These are phyloP conservation scores for Tagetes patula DNA, from an alignment of 129 eudicot species.

Conservation along the genomic window DNA sequence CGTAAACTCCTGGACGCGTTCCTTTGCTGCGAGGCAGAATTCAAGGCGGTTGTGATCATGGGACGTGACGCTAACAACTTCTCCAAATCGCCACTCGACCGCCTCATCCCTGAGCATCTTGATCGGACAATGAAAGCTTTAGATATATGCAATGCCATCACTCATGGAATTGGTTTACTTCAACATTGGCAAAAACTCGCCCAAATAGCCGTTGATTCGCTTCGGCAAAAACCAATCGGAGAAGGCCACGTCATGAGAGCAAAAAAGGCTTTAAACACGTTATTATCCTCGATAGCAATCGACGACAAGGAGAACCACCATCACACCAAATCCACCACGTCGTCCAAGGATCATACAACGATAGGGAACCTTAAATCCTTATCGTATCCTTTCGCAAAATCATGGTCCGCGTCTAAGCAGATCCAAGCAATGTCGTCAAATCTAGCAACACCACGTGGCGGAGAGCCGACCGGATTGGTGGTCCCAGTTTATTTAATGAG, in stretches of 20 bases:
- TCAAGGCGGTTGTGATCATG: slow-evolving; percentile 66
- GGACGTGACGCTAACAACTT: slow-evolving; percentile 65
- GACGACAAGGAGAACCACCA: slow-evolving; percentile 60
- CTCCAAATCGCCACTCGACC: slow-evolving; percentile 75
- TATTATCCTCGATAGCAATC: slow-evolving; percentile 51
- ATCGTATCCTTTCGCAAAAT: slow-evolving; percentile 50
- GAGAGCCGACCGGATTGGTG: slow-evolving; percentile 64
- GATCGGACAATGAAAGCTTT: slow-evolving; percentile 74
- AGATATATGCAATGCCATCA: slow-evolving; percentile 75
- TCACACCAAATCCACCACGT: slow-evolving; percentile 12
- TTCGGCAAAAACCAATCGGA: slow-evolving; percentile 57
- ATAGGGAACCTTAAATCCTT: slow-evolving; percentile 41
- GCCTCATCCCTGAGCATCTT: slow-evolving; percentile 64
- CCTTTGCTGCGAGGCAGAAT: slow-evolving; percentile 77
- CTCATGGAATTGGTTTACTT: slow-evolving; percentile 62
- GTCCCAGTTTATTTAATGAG: slow-evolving; percentile 66
- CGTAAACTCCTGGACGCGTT: slow-evolving; percentile 67
- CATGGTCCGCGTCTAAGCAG: slow-evolving; percentile 84
- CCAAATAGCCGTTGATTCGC: slow-evolving; percentile 52
- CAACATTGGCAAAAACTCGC: slow-evolving; percentile 66
- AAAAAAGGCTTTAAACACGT: slow-evolving; percentile 49
- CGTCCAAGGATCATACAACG: slow-evolving; percentile 32
- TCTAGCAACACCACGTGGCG: slow-evolving; percentile 78
- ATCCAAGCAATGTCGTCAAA: slow-evolving; percentile 72
- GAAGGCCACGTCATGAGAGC: slow-evolving; percentile 77